Conservation (phyloP, 1,284 basidiomycete genomes). For the Moesziomyces sp. region DNA sequence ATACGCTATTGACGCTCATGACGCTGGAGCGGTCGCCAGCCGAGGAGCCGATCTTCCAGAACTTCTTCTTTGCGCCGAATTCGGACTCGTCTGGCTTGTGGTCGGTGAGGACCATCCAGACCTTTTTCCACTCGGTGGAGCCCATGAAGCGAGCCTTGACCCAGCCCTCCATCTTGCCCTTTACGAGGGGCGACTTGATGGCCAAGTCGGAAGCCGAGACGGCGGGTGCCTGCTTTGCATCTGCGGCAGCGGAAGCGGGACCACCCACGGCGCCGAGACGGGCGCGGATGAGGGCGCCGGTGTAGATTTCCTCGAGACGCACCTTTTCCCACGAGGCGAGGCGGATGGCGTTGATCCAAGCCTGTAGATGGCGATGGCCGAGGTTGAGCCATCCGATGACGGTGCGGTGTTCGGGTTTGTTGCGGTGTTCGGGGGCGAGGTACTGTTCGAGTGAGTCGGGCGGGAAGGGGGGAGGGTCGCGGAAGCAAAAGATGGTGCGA, state of each 20-base stretch:
- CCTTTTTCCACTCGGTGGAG: constrained; percentile 92
- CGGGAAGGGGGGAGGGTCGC: constrained; percentile 54
- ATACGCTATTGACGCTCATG: constrained; percentile 44
- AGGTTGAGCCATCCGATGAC: constrained; percentile 64
- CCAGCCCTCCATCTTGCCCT: constrained; percentile 89
- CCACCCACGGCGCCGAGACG: constrained; percentile 68
- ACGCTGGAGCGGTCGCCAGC: constrained; percentile 54
- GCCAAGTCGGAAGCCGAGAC: constrained; percentile 26
- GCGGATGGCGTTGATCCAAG: constrained; percentile 89
- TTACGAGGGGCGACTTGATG: constrained; percentile 66
- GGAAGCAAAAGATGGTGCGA: constrained; percentile 79
- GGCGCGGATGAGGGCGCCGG: constrained; percentile 81
- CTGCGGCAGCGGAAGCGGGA: constrained; percentile 18
- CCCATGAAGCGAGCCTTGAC: constrained; percentile 90
- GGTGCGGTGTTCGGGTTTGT: constrained; percentile 56
- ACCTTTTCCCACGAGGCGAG: constrained; percentile 95
- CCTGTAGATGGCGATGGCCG: constrained; percentile 62
- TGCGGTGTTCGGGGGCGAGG: constrained; percentile 49
- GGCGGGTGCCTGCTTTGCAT: constrained; percentile 31
- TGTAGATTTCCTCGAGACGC: constrained; percentile 95
- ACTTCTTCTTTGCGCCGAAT: constrained; percentile 50
- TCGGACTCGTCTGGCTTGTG: constrained; percentile 53
- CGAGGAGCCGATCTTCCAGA: constrained; percentile 50
- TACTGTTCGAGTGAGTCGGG: constrained; percentile 54
- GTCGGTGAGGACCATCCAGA: constrained; percentile 81